phyloP scores from a whole-genome alignment of 768 basidiomycete genomes.

The Leucosporidium yakuticum region DNA sequence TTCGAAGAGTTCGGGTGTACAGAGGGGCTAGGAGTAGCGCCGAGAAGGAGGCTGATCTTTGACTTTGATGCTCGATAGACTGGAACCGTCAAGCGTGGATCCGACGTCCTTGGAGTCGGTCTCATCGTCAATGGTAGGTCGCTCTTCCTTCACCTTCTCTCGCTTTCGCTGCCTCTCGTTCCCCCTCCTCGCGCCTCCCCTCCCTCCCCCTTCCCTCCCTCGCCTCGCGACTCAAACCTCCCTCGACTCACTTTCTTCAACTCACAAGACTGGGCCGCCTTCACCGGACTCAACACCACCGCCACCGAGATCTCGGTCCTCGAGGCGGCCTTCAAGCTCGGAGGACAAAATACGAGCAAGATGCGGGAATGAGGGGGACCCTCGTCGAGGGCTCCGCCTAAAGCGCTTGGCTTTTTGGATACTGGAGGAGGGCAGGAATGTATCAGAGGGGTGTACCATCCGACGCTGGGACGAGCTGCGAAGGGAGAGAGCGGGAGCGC shows the following conservation, averaged over 20 bases:
- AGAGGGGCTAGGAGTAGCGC: background rate
- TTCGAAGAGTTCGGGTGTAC: slow-evolving; percentile 38
- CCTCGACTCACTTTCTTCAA: background rate
- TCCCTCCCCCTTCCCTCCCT: background rate
- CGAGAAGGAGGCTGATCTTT: background rate
- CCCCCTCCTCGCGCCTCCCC: background rate
- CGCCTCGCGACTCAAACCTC: too few relatives aligned
- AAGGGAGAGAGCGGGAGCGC: too few relatives aligned
- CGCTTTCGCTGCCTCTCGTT: background rate
- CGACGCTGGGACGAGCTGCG: too few relatives aligned
- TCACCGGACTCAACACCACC: slow-evolving; percentile 98
- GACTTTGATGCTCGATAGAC: slow-evolving; percentile 56
- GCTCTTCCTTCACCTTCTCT: background rate
- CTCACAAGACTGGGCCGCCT: slow-evolving; percentile 77
- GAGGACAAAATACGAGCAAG: slow-evolving; percentile 57
- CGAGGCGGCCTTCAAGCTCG: slow-evolving; percentile 85
- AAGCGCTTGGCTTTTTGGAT: background rate
- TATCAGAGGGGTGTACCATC: too few relatives aligned
- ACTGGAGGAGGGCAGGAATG: too few relatives aligned
- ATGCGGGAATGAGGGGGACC: slow-evolving; percentile 23
- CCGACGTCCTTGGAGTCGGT: slow-evolving; percentile 94
- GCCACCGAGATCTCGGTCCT: slow-evolving; percentile 98
- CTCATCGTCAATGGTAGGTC: slow-evolving; percentile 75
- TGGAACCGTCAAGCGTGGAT: slow-evolving; percentile 96
- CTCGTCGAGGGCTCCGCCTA: slow-evolving; percentile 32